Conservation (phyloP, 2,329 filamentous ascomycete genomes). For the Clarireedia sp. region DNA sequence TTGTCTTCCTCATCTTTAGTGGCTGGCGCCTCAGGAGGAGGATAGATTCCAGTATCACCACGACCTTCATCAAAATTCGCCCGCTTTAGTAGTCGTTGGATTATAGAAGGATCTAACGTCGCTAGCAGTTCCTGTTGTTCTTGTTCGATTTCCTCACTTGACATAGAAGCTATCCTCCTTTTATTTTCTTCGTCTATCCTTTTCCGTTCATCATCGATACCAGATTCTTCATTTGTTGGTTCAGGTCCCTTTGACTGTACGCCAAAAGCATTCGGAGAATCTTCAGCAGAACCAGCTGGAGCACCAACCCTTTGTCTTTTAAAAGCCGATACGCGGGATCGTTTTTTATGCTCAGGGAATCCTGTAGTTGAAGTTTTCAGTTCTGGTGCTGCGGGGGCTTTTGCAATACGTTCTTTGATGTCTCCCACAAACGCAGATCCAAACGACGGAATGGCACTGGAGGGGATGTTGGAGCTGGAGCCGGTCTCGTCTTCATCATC, state of each 20-base stretch:
- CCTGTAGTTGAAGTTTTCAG: conserved; percentile 54
- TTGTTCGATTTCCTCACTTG: conserved; percentile 68
- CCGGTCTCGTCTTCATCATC: conserved; percentile 38
- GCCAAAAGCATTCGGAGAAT: conserved; percentile 17
- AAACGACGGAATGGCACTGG: conserved; percentile 23
- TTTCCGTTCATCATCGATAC: conserved; percentile 51
- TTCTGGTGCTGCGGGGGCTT: conserved; percentile 55
- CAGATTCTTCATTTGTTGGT: conserved; percentile 16
- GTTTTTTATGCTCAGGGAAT: conserved; percentile 83
- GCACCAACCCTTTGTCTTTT: conserved; percentile 52
- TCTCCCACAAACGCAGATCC: conserved; percentile 53
- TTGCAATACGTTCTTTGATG: conserved; percentile 67
- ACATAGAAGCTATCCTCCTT: conserved; percentile 68
- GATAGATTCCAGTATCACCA: conserved; percentile 27
- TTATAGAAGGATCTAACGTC: conserved; percentile 64
- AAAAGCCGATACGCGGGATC: conserved; percentile 66
- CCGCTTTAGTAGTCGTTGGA: conserved; percentile 61
- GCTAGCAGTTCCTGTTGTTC: conserved; percentile 74
- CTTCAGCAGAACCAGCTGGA: conserved; percentile 7
- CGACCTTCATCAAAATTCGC: conserved; percentile 29
- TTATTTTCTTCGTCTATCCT: conserved; percentile 80
- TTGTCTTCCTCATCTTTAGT: not conserved
- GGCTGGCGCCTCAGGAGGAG: not conserved
- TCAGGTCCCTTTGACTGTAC: conserved; percentile 12
- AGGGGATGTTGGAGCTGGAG: conserved; percentile 18